phyloP scores from a whole-genome alignment of 2,329 filamentous ascomycete genomes.

The Lachnellula suecica region DNA sequence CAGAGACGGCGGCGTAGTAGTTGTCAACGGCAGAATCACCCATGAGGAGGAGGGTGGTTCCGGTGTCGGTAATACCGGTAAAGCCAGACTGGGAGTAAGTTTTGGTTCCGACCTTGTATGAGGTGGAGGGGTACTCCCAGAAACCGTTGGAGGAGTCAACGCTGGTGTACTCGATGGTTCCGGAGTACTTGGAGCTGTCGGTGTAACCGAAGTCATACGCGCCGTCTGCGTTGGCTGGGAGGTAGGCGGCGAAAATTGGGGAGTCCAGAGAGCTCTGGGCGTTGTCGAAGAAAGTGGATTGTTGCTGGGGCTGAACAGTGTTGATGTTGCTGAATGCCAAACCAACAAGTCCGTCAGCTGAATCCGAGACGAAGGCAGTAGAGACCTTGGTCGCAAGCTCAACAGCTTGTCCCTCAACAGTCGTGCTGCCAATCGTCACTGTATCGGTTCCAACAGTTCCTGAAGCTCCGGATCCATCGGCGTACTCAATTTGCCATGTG shows the following conservation, averaged over 20 bases:
- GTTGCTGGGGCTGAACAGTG: conserved; percentile 27
- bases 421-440: conserved; percentile 33
- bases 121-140: conserved; percentile 55
- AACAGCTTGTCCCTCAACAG: conserved; percentile 30
- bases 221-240: conserved; percentile 46
- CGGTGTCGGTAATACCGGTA: conserved; percentile 39
- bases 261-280: conserved; percentile 23
- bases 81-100: conserved; percentile 41
- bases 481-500: conserved; percentile 32
- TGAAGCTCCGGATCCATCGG: conserved; percentile 36
- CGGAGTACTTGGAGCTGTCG: conserved; percentile 50
- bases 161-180: conserved; percentile 47
- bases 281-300: conserved; percentile 34
- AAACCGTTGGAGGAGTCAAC: conserved; percentile 48
- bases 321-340: conserved; percentile 43
- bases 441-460: conserved; percentile 33
- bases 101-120: conserved; percentile 43
- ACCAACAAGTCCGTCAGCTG: conserved; percentile 59
- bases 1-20: conserved; percentile 37
- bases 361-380: conserved; percentile 30
- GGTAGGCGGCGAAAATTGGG: conserved; percentile 55
- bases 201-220: conserved; percentile 57
- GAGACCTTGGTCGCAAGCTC: conserved; percentile 33
- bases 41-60: conserved; percentile 41
- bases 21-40: conserved; percentile 31